Base-by-base conservation (phyloP, 495 filamentous ascomycete species). In the Beverwykella pulmonaria region DNA sequence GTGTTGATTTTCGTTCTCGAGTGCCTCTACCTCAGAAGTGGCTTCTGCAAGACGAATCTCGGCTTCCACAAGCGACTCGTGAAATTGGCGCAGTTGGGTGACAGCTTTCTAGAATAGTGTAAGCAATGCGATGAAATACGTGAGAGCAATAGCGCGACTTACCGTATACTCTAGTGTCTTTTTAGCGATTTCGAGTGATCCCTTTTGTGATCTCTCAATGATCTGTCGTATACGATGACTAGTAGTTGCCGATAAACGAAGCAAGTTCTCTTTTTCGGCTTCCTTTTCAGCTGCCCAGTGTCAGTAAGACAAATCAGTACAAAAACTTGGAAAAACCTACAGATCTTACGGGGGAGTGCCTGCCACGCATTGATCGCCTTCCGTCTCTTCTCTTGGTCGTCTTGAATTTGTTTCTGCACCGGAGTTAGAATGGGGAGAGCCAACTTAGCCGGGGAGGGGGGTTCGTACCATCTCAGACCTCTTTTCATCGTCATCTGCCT, bases 41-140 rank as follows among this genome's bases (percentile, higher is more conserved):
- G 92, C 93, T 78, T 98, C 95, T 30, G 93, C 80, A 7, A 87
- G 78, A 50, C 84, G 80, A 47, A 97, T 75, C 60, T 90, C 82
- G 1, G 82, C 81, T 70, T 91, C 86, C 15, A 92, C 73, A 12
- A 92, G 79, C 30, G 84, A 82, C 44, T 88, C 82, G 59, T 90
- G 85, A 10, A 82, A 75, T 29, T 76, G 72, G 14, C 84, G 84
- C 23, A 96, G 82, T 20, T 73, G 68, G 29, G 82, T 79, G 8
- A 96, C 83, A 27, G 82, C 77, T 61, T 84, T 79, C 78, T 88
- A 73, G 44, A 80, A 9, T 7, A 12, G 9, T 22, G 19, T 47
- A 4, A 61, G 48, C 22, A n/a, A 58, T 27, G n/a, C 73, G 68
- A 61, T 39, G 65, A 14, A 15, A 20, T 22, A 30, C n/a, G 34